A percentile compares a stretch with the other conserved stretches of the same genome.
Conservation (phyloP, 2,329 filamentous ascomycete genomes). For the Fonsecaea monophora region DNA sequence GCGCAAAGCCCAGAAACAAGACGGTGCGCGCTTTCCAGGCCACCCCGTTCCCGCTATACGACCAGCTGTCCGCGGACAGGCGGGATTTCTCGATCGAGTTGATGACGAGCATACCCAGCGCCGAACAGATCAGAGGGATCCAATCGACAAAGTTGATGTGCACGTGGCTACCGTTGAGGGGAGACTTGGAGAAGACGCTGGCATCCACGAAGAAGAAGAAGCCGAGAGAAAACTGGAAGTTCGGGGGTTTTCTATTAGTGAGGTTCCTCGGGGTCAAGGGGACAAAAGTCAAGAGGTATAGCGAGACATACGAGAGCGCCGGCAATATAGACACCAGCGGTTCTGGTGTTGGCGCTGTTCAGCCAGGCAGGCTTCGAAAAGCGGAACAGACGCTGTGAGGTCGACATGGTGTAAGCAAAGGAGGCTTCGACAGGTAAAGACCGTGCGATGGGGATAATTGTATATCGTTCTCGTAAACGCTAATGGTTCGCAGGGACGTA, state of each 20-base stretch:
- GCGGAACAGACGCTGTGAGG: slow-evolving; percentile 66
- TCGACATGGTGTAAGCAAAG: slow-evolving; percentile 21
- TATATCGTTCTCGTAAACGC: background rate
- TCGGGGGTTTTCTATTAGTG: background rate
- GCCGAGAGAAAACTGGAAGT: slow-evolving; percentile 67
- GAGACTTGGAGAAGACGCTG: slow-evolving; percentile 67
- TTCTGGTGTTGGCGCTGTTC: slow-evolving; percentile 68
- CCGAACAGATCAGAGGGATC: slow-evolving; percentile 73
- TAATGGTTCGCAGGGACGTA: background rate
- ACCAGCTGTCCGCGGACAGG: slow-evolving; percentile 68
- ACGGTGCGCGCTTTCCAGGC: slow-evolving; percentile 75
- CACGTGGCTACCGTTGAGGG: slow-evolving; percentile 65
- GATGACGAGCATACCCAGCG: slow-evolving; percentile 74
- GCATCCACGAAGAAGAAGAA: slow-evolving; percentile 74
- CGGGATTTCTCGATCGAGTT: slow-evolving; percentile 74
- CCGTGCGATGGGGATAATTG: background rate
- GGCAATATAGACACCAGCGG: slow-evolving; percentile 69
- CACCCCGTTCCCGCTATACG: slow-evolving; percentile 69
- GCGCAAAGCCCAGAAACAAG: slow-evolving; percentile 72
- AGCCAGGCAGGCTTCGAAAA: slow-evolving; percentile 72
- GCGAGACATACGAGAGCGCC: slow-evolving; percentile 66
- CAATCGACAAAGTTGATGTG: slow-evolving; percentile 75
- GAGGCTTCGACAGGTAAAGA: background rate
- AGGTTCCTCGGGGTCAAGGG: background rate
- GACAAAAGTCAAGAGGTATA: background rate